Evolutionary conservation across 2,329 filamentous ascomycete genomes (phyloP), one percentile per base, ranked within the genome.

Genomic region (Xylariaceae sp.): DNA sequence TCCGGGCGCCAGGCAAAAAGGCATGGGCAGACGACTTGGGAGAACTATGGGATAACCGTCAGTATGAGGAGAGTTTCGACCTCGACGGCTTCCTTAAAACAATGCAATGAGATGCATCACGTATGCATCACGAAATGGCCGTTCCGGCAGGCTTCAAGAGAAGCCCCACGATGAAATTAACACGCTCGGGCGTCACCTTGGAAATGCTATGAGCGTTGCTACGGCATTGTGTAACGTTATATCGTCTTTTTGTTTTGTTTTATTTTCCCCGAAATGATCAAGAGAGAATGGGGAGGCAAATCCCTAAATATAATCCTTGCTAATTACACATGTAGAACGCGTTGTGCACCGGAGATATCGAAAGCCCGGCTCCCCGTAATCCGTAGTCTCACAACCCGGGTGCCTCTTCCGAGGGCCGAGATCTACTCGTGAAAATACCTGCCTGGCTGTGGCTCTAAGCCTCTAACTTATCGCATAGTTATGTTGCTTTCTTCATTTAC

Each of bases 51-150:
- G 94, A 99, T 69, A 92, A 96, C 70, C 86, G 86, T 69, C 92
- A 96, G 76, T 99, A 99, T 71, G 91, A 96, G 73, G 94, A 99
- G 75, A 95, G 95, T 72, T 97, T 96, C 70, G 90, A 97, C 70
- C 75, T 99, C 62, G 91, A 96, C 65, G 92, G 89, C 3, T 99
- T 97, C 75, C 80, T 99, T 75, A 92, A 91, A 71, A 95, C 84
- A 63, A 96, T 99, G 89, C 53, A 60, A 37, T 61, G 39, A 49
- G 10, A 18, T 16, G 22, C 21, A 37, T 19, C 18, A 40, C 19
- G 10, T 4, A 26, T 26, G 26, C 26, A 26, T 26, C 26, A 16
- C 42, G n/a, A 9, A 29, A 34, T 34, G 2, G 36, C 37, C 18
- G 6, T 32, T n/a, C 8, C 26, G 8, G 12, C 6, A n/a, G 29